Base-by-base conservation (phyloP, 2,329 filamentous ascomycete species). In the Verticillium alfalfae region DNA sequence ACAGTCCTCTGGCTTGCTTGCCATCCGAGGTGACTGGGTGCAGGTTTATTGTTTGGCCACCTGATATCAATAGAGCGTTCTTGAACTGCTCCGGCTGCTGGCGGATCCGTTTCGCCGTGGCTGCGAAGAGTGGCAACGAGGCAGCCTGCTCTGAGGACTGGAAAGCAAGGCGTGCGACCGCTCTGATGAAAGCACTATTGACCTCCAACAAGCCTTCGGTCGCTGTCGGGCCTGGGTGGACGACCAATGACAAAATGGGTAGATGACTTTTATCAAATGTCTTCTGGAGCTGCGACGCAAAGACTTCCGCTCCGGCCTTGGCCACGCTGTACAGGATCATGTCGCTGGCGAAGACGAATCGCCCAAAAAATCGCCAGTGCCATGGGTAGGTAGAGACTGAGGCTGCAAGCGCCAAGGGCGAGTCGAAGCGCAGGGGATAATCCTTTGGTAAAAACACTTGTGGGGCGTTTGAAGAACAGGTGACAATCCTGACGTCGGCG, bases 401-500 rank as follows among this genome's bases (percentile, higher is more conserved):
- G 1, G 61, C 58, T 7, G 38, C 26, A 8, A 68, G 64, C n/a
- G 61, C 49, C 18, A 57, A 8, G 1, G 64, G 26, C 0, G 60
- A 63, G 2, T 26, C 41, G n/a, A 70, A 70, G 38, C 63, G 31
- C 56, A 70, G 63, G 1, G 58, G 38, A 56, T 61, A 68, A 4
- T 61, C 60, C 2, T 31, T 4, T 0, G 69, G 69, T 2, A 69
- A 54, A 36, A 69, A 49, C 1, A 52, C 34, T 1, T 8, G 31
- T 1, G 57, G 60, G 0, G 66, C 65, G 10, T 45, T 66, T 8
- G 69, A 70, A 26, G 59, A 55, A 16, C 70, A 16, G 1, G 57
- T 69, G 39, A 71, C 34, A 3, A 71, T 37, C 3, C 69, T 63
- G 22, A 71, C 69, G 31, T 71, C 69, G 12, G 68, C 59, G 6